Evolutionary conservation across 140 eudicot species (phyloP), one percentile per base, ranked within the genome.

Genomic region (Erigeron philadelphicus): DNA sequence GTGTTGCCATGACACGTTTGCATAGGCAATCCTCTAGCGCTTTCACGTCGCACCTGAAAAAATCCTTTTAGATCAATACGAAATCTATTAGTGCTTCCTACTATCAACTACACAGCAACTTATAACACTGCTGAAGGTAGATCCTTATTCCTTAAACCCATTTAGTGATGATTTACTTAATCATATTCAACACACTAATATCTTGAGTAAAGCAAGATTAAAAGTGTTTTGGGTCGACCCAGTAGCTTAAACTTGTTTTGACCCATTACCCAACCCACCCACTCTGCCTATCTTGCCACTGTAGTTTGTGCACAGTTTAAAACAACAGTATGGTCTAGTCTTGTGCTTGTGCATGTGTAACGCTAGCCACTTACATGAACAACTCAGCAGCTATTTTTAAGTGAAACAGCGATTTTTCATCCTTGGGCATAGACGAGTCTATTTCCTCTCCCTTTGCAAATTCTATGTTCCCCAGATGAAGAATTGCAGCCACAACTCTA

Each of bases 21-120:
- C 95, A 90, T 48, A 90, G 83, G 52, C 89, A 83, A 74, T 90
- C 97, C 84, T 90, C 97, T 49, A 90, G 74, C n/a, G 95, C 89
- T 73, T 90, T 81, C 19, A 66, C 72, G 69, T 90, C 97, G 77
- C 97, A 90, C 95, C 97, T 90, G 77, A 55, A 78, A 52, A 76
- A 58, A 45, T 72, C 9, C 18, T 5, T 35, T 16, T 41, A 42
- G 5, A 62, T 45, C 61, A 9, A 16, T 61, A 50, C 5, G 70
- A 68, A 25, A 61, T 40, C 13, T 75, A 53, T 23, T 53, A 11
- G 47, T 64, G 58, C 23, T 54, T 64, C 71, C 48, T 70, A 62
- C 17, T 48, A 66, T 61, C 64, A 68, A 61, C 44, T 48, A 50
- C 23, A 25, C 12, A 15, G 46, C 8, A 40, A 50, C 9, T 13